Evolutionary conservation across 2,329 filamentous ascomycete species (phyloP).

Genomic region (Sarocladium kiliense): DNA sequence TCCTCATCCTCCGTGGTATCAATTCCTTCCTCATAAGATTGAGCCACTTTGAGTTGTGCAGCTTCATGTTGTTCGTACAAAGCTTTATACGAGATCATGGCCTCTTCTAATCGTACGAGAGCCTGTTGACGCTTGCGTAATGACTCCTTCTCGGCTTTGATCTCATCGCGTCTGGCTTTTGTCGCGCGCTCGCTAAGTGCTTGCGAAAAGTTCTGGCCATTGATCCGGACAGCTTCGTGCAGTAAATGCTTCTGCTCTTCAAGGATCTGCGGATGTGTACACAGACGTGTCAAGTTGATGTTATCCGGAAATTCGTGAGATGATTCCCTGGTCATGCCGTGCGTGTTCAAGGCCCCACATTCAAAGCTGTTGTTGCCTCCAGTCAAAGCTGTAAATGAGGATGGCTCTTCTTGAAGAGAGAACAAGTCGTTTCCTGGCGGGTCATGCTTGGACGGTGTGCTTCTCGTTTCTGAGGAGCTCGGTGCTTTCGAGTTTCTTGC

Average conservation of each 20-base stretch:
- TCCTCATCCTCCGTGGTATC: conserved; percentile 48
- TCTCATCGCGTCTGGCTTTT: conserved; percentile 37
- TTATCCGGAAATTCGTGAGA: neutral
- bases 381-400: neutral
- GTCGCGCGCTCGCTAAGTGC: conserved; percentile 42
- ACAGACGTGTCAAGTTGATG: neutral
- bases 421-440: neutral
- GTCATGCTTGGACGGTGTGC: neutral
- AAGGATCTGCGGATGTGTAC: neutral
- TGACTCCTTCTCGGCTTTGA: conserved; percentile 45
- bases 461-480: neutral
- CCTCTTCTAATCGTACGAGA: conserved; percentile 33
- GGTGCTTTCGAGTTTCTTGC: neutral
- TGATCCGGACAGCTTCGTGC: conserved; percentile 30
- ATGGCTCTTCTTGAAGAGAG: neutral
- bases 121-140: conserved; percentile 41
- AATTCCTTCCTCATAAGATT: conserved; percentile 44
- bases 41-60: conserved; percentile 40
- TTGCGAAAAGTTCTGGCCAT: conserved; percentile 41
- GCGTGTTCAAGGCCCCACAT: neutral
- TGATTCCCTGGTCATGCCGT: neutral
- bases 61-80: conserved; percentile 39
- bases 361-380: neutral
- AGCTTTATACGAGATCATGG: conserved; percentile 36
- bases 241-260: neutral